Conservation (phyloP, 345 rosid genomes). For the Rubroshorea leprosula region DNA sequence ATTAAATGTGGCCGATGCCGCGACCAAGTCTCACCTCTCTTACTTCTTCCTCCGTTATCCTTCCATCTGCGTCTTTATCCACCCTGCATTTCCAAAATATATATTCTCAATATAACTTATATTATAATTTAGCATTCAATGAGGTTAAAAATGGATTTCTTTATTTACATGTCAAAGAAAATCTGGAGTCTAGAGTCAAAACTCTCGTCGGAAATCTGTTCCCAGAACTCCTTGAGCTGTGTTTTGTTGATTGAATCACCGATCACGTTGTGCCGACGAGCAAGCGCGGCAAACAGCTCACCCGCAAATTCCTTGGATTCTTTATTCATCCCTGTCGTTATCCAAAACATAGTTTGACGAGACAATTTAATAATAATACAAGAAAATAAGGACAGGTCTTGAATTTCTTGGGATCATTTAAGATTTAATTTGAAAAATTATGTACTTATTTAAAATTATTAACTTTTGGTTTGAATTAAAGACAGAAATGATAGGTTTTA, state of each 20-base stretch:
- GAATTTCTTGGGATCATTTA: too few relatives aligned
- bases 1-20: too few relatives aligned
- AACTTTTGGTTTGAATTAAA: too few relatives aligned
- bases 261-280: conserved; percentile 47
- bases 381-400: too few relatives aligned
- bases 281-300: conserved; percentile 69
- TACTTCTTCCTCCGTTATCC: conserved; percentile 83
- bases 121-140: too few relatives aligned
- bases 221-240: conserved; percentile 72
- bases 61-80: conserved; percentile 78
- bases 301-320: conserved; percentile 84
- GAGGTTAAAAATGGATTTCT: background rate
- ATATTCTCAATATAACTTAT: too few relatives aligned
- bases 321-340: conserved; percentile 60
- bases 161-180: conserved; percentile 77
- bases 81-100: conserved; percentile 36
- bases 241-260: conserved; percentile 62
- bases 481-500: too few relatives aligned
- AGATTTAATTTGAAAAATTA: too few relatives aligned
- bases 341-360: background rate
- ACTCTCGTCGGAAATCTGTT: conserved; percentile 74
- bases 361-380: too few relatives aligned
- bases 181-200: conserved; percentile 84
- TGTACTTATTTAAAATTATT: too few relatives aligned
- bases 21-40: conserved; percentile 41